Base-by-base conservation (phyloP, 352 stramenopile genomes). In the Pythium sukuiense region DNA sequence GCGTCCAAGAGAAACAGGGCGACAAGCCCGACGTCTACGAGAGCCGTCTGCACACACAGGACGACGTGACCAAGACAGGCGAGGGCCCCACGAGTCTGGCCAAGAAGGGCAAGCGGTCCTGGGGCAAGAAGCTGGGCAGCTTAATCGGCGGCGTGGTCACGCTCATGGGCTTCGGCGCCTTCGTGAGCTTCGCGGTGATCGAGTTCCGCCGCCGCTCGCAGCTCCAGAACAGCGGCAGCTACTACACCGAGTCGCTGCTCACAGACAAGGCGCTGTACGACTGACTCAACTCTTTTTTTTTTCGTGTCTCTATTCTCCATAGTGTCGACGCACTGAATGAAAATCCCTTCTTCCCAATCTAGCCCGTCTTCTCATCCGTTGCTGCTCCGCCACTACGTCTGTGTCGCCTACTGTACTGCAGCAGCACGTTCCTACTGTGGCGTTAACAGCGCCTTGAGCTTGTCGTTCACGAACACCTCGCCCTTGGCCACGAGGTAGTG, bases 401-500 rank as follows among this genome's bases (percentile, higher is more conserved):
- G 14, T 37, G 24, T 55, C 37, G 8, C 29, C 24, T 20, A n/a
- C 52, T 62, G 65, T 20, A n/a, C 52, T 62, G 65, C 6, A 43
- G 37, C 37, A 1, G 9, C 37, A 43, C 37, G 11, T 9, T 43
- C 32, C 39, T 27, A 24, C 56, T 63, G 24, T 18, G 27, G 11
- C 64, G 65, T 61, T 63, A 73, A 65, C 63, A 73, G 13, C 35
- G 30, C 55, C 18, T 32, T n/a, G 55, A 80, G 67, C 63, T 70
- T 67, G 33, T 60, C 67, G 59, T 77, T 80, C 11, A 71, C 61
- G 55, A 68, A 71, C 26, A 95, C 87, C 11, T 93, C 83, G 45
- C 87, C 87, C 76, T 93, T 92, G 75, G 84, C 74, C 33, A 85
- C 76, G 59, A 95, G 76, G 71, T 93, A 90, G 67, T 91, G 87